Conservation (phyloP, 2,329 filamentous ascomycete genomes). For the Leptographium radiaticola region DNA sequence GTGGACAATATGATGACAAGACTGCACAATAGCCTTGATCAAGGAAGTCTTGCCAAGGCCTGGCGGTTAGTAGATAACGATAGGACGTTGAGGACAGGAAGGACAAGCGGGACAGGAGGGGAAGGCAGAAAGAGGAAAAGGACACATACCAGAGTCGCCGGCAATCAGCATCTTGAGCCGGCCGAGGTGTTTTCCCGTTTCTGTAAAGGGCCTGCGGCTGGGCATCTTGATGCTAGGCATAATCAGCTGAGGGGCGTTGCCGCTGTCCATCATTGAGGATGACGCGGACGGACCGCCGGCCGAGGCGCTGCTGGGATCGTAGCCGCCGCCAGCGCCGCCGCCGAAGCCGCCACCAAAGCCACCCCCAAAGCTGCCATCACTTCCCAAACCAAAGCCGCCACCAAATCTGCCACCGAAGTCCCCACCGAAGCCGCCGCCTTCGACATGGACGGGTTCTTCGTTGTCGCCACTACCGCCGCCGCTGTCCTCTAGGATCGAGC, state of each 20-base stretch:
- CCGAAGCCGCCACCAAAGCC: not conserved
- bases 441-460: conserved; percentile 29
- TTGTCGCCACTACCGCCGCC: conserved; percentile 20
- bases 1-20: conserved; percentile 85
- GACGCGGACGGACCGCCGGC: not conserved
- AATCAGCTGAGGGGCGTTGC: conserved; percentile 63
- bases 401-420: not conserved
- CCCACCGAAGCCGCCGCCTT: not conserved
- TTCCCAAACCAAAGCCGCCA: not conserved
- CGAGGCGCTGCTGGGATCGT: not conserved
- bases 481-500: conserved; percentile 30
- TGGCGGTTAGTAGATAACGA: conserved; percentile 18
- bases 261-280: conserved; percentile 29
- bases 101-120: not conserved
- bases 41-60: conserved; percentile 82
- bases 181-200: conserved; percentile 70
- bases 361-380: not conserved
- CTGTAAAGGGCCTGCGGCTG: conserved; percentile 75
- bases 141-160: conserved; percentile 53
- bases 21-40: conserved; percentile 76
- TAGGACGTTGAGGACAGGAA: not conserved
- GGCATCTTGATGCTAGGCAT: conserved; percentile 96
- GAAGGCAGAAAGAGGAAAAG: not conserved
- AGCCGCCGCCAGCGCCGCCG: not conserved
- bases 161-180: conserved; percentile 81